Base-by-base conservation (phyloP, 345 rosid genomes). In the Euphorbia peplus region DNA sequence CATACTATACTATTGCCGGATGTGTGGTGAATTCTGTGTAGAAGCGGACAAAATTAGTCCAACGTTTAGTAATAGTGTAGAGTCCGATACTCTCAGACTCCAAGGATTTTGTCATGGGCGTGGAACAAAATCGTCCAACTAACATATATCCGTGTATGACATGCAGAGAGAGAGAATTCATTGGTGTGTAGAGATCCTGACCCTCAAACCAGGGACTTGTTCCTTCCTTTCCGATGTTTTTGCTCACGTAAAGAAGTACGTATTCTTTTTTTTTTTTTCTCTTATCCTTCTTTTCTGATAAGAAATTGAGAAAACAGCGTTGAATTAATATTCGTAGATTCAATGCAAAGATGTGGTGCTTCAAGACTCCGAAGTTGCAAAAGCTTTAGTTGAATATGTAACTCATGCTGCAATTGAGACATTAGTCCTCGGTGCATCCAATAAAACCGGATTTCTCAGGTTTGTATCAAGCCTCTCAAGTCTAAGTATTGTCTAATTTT, bases 191-290 rank as follows among this genome's bases (percentile, higher is more conserved):
- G 21, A 51, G 90, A 86, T 16, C 78, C 77, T 39, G 97, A 91
- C 64, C 68, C 80, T 13, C 84, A 76, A 29, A 83, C 81, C 70
- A 88, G 51, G 81, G 96, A 91, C 8, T 41, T 93, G 70, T 91
- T 88, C 77, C 92, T 88, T 74, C 97, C 98, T 22, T 91, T 91
- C 70, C 97, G 97, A 29, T 91, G 97, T 74, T 85, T 93, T 48
- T 91, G 95, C 63, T 84, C 90, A 1, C 93, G 96, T 16, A 93
- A 91, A 78, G 95, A 91, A 69, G 98, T 93, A 74, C 70, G 88
- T 57, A 30, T 57, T 29, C 19, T 0, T 18, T 19, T 21, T 21
- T 52, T 15, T 22, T 52, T 8, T 52, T 52, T 24, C 14, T 56
- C 18, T 3, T 30, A 14, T 16, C 8, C 9, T 8, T 47, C 16